Evolutionary conservation across 306 rosid genomes (phyloP), one percentile per base, ranked within the genome.

Genomic region (Lotus japonicus): DNA sequence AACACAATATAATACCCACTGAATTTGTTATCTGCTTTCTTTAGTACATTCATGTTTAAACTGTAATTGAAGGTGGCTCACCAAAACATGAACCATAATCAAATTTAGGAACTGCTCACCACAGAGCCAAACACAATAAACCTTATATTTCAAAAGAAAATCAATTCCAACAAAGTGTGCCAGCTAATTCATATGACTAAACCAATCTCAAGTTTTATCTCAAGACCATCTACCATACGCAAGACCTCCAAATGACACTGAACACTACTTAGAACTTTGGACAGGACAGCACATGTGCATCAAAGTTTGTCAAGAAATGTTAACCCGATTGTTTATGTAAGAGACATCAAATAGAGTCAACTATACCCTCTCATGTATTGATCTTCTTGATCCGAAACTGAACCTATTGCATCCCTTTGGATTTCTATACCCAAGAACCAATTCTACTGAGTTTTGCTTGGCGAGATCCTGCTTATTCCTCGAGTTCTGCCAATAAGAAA

Each of bases 341-440:
- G 64, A 60, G 68, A 79, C 65, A 8, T 51, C 11, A 76, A 69
- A 13, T 78, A 57, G 21, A 13, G 14, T 49, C 18, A 68, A 18
- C 73, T 65, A 6, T 75, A 87, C 95, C 95, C 45, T 84, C 49
- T 63, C 64, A 11, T 26, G 50, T 21, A 44, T 54, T 46, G 87
- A 69, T 64, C 68, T 57, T 66, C 62, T 73, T 58, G 79, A 65
- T 12, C 77, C 52, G 64, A 76, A 81, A 49, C 52, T 21, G 49
- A 76, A 21, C 60, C 73, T 58, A 43, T 65, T 60, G 58, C 70
- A 70, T 31, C 68, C 78, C 66, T 63, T 73, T 56, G 45, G 58
- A 44, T 64, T 77, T 56, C 55, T 78, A 75, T 55, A 68, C 78
- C 82, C 74, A 71, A 11, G 77, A 55, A 65, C 48, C 67, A 69